A percentile compares a stretch with the other conserved stretches of the same genome.
Evolutionary conservation across 345 rosid genomes (phyloP).

Genomic region (Eucalyptus cloeziana): DNA sequence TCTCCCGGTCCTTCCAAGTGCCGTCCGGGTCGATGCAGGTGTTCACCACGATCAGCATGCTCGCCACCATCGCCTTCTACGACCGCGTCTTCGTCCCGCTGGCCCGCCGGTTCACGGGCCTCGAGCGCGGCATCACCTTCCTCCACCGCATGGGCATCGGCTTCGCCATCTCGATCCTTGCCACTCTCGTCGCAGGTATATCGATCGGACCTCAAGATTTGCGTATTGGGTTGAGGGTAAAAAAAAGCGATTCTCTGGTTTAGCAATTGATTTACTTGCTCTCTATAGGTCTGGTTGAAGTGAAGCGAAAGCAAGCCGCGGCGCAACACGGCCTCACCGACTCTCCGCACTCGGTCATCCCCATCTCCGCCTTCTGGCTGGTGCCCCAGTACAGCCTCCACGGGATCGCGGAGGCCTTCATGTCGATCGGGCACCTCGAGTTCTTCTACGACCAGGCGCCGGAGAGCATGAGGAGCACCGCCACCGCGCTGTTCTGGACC

Average conservation of each 20-base stretch:
- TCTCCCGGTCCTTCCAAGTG: slow-evolving; percentile 48
- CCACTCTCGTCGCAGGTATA: slow-evolving; percentile 57
- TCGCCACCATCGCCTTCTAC: slow-evolving; percentile 53
- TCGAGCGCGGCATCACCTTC: slow-evolving; percentile 71
- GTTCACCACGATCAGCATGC: slow-evolving; percentile 68
- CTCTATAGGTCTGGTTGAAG: slow-evolving; percentile 35
- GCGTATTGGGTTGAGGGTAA: neutral
- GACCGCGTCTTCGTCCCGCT: slow-evolving; percentile 54
- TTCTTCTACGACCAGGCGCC: slow-evolving; percentile 87
- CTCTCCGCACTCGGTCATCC: slow-evolving; percentile 20
- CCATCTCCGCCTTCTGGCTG: slow-evolving; percentile 74
- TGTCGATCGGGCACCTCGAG: slow-evolving; percentile 79
- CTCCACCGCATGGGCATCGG: slow-evolving; percentile 85
- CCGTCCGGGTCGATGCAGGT: slow-evolving; percentile 90
- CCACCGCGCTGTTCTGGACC: slow-evolving; percentile 66
- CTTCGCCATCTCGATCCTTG: slow-evolving; percentile 50
- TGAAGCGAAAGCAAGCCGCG: slow-evolving; percentile 48
- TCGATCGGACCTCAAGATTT: neutral
- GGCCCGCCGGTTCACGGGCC: slow-evolving; percentile 52
- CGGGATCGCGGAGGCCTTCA: slow-evolving; percentile 82
- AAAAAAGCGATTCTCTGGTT: neutral
- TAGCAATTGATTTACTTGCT: neutral
- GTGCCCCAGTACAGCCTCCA: slow-evolving; percentile 71
- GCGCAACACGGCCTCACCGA: slow-evolving; percentile 17
- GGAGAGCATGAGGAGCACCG: slow-evolving; percentile 82